Base-by-base conservation (phyloP, 2,329 filamentous ascomycete genomes). In the Aspergillus sergii region DNA sequence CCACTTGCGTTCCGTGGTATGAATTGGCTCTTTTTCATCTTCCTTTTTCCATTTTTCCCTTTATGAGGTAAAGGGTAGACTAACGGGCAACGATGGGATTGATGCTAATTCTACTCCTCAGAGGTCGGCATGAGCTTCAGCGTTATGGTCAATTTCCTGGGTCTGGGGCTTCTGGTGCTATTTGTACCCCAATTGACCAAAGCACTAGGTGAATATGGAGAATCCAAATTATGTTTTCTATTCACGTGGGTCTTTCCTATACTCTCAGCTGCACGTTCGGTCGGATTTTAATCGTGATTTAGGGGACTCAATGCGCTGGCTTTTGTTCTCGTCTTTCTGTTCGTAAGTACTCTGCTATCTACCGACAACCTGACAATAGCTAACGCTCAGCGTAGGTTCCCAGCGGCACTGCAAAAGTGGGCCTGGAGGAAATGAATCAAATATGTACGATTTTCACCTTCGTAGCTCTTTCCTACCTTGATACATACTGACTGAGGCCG, bases 51-150 rank as follows among this genome's bases (percentile, higher is more conserved):
- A 8, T 1, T 16, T 16, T 3, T 41, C 19, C 19, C 39, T 41
- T 16, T 57, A 3, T 34, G 4, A 39, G 6, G 8, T 10, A 0
- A 14, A 8, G n/a, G 46, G 26, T 21, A 9, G 7, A 7, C 6
- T 26, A 26, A 6, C 12, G 16, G 2, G 5, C 28, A 16, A 28
- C 14, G 5, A 12, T 26, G 21, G 45, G 11, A 12, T 46, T 4
- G 2, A 32, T 34, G 12, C 39, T 50, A 41, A 54, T 23, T 16
- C 28, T 19, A n/a, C n/a, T 14, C 10, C 28, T 4, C 28, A 69
- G 69, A 72, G 57, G 63, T 71, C 8, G 69, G 69, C 19, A 72
- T 71, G 68, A 68, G 68, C 34, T 69, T 72, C 21, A 71, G 68
- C 19, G 69, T 71, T 12, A 70, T 70, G 69, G 59, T 69, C 19